These are phyloP conservation scores for Colletotrichum sp. DNA, from an alignment of 2,329 filamentous ascomycete genomes.

Conservation along the genomic window DNA sequence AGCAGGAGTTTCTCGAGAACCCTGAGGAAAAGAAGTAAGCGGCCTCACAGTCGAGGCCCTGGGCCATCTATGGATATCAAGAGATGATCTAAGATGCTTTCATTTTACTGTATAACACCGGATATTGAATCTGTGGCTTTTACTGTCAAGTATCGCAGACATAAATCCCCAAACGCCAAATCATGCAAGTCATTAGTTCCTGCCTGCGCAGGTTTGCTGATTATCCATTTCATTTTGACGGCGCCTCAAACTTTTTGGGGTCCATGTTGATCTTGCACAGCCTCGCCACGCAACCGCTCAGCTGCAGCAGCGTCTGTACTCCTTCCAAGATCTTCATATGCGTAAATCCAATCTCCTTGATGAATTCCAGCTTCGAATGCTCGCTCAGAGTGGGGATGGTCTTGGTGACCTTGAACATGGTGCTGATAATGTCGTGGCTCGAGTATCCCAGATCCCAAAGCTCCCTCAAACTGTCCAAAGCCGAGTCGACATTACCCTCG, in stretches of 20 bases:
- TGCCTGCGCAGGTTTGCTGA: neutral
- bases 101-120: constrained; percentile 9
- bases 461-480: constrained; percentile 85
- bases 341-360: constrained; percentile 98
- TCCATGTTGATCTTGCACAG: constrained; percentile 98
- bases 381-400: constrained; percentile 91
- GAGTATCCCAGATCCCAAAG: constrained; percentile 95
- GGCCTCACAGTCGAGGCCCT: neutral
- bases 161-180: constrained; percentile 35
- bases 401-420: constrained; percentile 99
- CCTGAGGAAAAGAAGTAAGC: constrained; percentile 37
- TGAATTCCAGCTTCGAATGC: constrained; percentile 95
- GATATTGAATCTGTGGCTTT: neutral
- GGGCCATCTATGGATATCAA: neutral
- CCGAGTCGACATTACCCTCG: constrained; percentile 87
- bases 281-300: constrained; percentile 90
- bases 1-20: constrained; percentile 59
- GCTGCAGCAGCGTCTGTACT: constrained; percentile 90
- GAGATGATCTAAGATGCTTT: neutral
- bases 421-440: constrained; percentile 98
- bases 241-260: constrained; percentile 72
- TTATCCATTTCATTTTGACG: constrained; percentile 33
- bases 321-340: constrained; percentile 99
- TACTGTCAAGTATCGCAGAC: neutral
- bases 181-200: constrained; percentile 26